Conservation (phyloP, 78 protist species). For the Dictyostelium citrinum region DNA sequence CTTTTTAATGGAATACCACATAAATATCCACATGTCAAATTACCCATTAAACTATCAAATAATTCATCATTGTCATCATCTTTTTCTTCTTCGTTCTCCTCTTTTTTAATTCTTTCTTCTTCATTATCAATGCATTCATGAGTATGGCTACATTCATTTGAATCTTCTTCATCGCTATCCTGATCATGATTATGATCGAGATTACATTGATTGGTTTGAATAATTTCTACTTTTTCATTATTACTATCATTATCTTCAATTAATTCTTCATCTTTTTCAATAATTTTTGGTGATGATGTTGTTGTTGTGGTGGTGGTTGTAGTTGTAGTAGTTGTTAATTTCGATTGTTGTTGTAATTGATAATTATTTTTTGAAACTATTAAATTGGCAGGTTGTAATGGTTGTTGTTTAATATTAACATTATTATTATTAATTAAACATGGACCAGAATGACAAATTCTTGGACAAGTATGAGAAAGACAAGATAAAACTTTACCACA, state of each 20-base stretch:
- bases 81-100: not conserved
- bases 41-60: not conserved
- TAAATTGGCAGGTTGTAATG: slow-evolving; percentile 7
- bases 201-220: not conserved
- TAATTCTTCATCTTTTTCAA: not conserved
- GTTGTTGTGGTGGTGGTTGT: not conserved
- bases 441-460: slow-evolving; percentile 76
- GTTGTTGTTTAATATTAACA: not conserved
- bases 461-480: slow-evolving; percentile 66
- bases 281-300: not conserved
- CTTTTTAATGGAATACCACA: slow-evolving; percentile 26
- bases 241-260: not conserved
- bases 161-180: not conserved
- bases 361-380: not conserved
- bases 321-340: not conserved
- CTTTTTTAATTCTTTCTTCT: not conserved
- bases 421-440: slow-evolving; percentile 3
- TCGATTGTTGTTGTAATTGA: slow-evolving; percentile 7
- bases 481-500: slow-evolving; percentile 80
- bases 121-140: not conserved
- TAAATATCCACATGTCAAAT: slow-evolving; percentile 48
- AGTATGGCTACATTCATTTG: not conserved
- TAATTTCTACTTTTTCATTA: not conserved
- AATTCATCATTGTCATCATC: not conserved
- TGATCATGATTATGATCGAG: not conserved